Evolutionary conservation across 2,329 filamentous ascomycete species (phyloP), one percentile per base, ranked within the genome.

Genomic region (Fusarium continuum): DNA sequence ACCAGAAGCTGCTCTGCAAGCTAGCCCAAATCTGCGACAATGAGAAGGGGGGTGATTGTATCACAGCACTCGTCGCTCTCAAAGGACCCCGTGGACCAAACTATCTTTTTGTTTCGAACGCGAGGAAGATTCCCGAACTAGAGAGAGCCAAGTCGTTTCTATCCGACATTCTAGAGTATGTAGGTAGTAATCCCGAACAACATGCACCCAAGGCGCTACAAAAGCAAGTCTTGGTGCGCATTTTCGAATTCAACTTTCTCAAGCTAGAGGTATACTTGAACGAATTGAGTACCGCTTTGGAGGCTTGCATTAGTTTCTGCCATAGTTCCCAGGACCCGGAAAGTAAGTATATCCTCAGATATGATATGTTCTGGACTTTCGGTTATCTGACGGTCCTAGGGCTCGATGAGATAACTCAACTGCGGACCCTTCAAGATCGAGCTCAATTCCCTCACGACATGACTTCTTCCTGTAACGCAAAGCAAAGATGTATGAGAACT

Each of bases 231-330:
- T 25, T 52, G 3, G 11, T 11, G 10, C 49, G 40, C 13, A 52
- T 52, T 20, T 25, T 52, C 8, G 31, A 52, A 13, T 52, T 52
- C 49, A 52, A 52, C 4, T 52, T 52, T 7, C 32, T 16, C 8
- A 36, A 41, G 10, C 14, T 52, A 7, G 49, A 52, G 5, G 31
- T n/a, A 36, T 46, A 52, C 22, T 17, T 52, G 10, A n/a, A 52
- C 11, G 49, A 25, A 4, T n/a, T 52, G 6, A 23, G 2, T 13
- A 10, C 14, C 7, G 40, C 49, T 36, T 8, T 52, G 49, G 19
- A 46, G 8, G 22, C 8, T 8, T 52, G 49, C 19, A 52, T 52
- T 19, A 10, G 6, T 16, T 3, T 10, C n/a, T 52, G 48, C 8
- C n/a, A 46, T 31, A 20, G 1, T 3, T 46, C 40, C n/a, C 31